Evolutionary conservation across 352 stramenopile genomes (phyloP).

Genomic region (Phytophthora melonis): DNA sequence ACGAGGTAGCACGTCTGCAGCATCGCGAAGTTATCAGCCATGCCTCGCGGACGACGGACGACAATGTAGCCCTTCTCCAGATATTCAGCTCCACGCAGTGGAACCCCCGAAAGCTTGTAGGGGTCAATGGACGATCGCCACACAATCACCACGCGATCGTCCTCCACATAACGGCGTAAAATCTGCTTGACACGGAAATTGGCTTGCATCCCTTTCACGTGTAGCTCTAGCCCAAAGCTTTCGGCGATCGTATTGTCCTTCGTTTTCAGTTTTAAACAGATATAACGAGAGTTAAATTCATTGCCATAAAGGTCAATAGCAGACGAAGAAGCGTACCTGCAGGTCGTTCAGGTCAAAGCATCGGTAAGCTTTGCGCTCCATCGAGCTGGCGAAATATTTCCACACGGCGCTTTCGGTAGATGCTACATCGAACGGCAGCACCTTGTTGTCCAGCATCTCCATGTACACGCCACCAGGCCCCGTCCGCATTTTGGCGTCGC

Average conservation of each 20-base stretch:
- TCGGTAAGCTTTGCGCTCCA: constrained; percentile 48
- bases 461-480: constrained; percentile 45
- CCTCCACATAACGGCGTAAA: constrained; percentile 49
- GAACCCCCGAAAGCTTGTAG: constrained; percentile 52
- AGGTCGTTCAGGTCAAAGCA: constrained; percentile 50
- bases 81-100: constrained; percentile 51
- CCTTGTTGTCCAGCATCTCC: constrained; percentile 60
- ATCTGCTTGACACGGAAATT: constrained; percentile 65
- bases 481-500: constrained; percentile 50
- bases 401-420: constrained; percentile 47
- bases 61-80: constrained; percentile 62
- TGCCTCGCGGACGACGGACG: constrained; percentile 41
- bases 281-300: neutral
- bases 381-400: constrained; percentile 56
- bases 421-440: constrained; percentile 51
- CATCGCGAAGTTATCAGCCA: constrained; percentile 36
- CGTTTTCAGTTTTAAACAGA: constrained; percentile 20
- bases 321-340: constrained; percentile 32
- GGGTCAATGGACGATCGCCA: constrained; percentile 63
- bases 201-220: constrained; percentile 52
- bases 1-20: constrained; percentile 65
- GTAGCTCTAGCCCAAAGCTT: constrained; percentile 58
- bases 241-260: constrained; percentile 63
- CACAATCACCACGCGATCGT: constrained; percentile 59
- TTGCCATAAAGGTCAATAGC: neutral